Conservation (phyloP, 2,329 filamentous ascomycete genomes). For the Alternaria brassicae region DNA sequence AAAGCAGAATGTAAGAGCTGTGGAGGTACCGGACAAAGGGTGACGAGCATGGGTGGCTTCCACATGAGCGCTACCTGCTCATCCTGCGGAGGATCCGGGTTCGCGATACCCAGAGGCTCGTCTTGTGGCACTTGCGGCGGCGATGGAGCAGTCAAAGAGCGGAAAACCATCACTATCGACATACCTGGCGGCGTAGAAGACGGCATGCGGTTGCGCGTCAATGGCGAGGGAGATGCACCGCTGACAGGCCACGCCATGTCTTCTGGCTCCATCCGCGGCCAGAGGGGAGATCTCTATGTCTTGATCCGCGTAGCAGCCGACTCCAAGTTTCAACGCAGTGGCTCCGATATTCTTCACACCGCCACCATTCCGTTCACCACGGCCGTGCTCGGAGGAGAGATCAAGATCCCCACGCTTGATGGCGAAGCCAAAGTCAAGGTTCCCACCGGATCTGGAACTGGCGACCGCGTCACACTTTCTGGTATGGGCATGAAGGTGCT, state of each 20-base stretch:
- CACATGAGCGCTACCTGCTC: conserved; percentile 93
- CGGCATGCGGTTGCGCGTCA: conserved; percentile 87
- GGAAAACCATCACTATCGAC: conserved; percentile 83
- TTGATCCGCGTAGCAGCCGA: conserved; percentile 89
- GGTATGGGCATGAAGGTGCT: conserved; percentile 96
- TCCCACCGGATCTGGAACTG: conserved; percentile 87
- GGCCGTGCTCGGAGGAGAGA: conserved; percentile 88
- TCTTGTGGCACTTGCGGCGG: conserved; percentile 83
- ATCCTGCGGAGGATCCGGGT: conserved; percentile 79
- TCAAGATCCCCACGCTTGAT: conserved; percentile 87
- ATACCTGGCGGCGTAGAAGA: conserved; percentile 97
- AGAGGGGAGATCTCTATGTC: conserved; percentile 88
- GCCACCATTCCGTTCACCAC: conserved; percentile 91
- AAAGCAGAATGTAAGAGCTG: conserved; percentile 78
- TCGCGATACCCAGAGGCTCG: conserved; percentile 76
- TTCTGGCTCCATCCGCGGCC: conserved; percentile 64
- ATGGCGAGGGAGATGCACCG: conserved; percentile 86
- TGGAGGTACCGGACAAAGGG: conserved; percentile 82
- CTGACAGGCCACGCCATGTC: conserved; percentile 73
- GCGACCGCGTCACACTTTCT: conserved; percentile 85
- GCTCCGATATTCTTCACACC: conserved; percentile 91
- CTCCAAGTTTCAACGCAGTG: conserved; percentile 84
- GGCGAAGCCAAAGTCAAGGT: conserved; percentile 91
- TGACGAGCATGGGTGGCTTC: conserved; percentile 93
- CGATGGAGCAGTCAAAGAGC: conserved; percentile 82